These are phyloP conservation scores for Aristolochia fimbriata DNA, from an alignment of 164 flowering plant species.

Conservation along the genomic window DNA sequence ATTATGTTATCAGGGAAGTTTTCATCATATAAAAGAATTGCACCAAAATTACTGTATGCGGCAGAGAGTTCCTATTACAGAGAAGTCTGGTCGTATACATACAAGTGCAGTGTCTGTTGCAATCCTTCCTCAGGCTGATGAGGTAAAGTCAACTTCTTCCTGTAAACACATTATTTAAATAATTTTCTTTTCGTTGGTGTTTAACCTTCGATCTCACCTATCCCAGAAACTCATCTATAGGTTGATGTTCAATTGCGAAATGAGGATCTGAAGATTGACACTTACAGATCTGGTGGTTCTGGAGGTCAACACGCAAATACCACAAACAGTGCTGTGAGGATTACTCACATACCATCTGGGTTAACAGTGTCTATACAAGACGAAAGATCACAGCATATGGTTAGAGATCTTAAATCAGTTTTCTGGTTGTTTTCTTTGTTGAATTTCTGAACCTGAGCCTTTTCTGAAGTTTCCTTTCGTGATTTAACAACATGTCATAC, in stretches of 20 bases:
- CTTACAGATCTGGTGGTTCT: conserved; percentile 94
- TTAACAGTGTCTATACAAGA: conserved; percentile 78
- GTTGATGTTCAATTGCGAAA: conserved; percentile 86
- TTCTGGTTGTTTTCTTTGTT: not conserved
- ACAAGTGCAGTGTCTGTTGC: conserved; percentile 99
- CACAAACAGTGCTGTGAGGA: conserved; percentile 94
- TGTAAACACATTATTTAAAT: too few species aligned
- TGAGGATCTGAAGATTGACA: conserved; percentile 86
- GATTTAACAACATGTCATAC: too few species aligned
- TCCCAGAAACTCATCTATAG: conserved; percentile 20
- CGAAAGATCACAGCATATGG: conserved; percentile 95
- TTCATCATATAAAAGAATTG: not conserved
- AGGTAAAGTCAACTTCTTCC: conserved; percentile 31
- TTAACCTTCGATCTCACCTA: not conserved
- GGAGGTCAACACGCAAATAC: conserved; percentile 99
- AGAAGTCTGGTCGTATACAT: conserved; percentile 92
- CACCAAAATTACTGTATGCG: not conserved
- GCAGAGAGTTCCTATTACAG: conserved; percentile 95
- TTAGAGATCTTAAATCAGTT: not conserved
- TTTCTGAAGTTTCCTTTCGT: too few species aligned
- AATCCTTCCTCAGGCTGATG: conserved; percentile 94
- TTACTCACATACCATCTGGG: conserved; percentile 80
- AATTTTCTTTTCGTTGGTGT: not conserved
- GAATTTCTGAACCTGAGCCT: not conserved
- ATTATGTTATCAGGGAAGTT: too few species aligned